Evolutionary conservation across 495 filamentous ascomycete genomes (phyloP), one percentile per base, ranked within the genome.

Genomic region (Lophiostoma macrostomum): DNA sequence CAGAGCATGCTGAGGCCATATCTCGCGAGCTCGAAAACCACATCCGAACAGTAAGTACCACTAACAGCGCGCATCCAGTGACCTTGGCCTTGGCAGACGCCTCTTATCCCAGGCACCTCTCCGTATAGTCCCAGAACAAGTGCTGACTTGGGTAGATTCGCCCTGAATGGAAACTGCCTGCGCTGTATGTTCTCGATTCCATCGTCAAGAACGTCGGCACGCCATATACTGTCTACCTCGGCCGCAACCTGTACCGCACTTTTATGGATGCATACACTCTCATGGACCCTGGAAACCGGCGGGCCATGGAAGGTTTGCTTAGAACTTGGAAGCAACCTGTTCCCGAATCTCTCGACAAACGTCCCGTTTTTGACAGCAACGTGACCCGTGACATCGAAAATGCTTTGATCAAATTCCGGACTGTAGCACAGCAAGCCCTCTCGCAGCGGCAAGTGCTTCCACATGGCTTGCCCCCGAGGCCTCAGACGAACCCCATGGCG

Each of bases 151-250:
- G 70, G 58, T 76, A 98, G 91, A 86, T 83, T 34, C 81, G 88
- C 35, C 90, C 93, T 18, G 74, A 76, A 29, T 86, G 86, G 66
- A 98, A 96, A 63, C 74, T 98, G 13, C 90, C 91, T 19, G 88
- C 94, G 2, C 78, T 98, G n/a, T 98, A 97, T 74, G 85, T 98
- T 61, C 87, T 96, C 66, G 93, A 98, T 73, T 96, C 91, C 7
- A 87, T 98, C 49, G 93, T 93, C 63, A 98, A 98, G 73, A 97
- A 97, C 77, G 90, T 97, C 50, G 94, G 94, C 22, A 96, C 90
- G 0, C 94, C 93, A 39, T 98, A 97, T 71, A 95, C 90, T 1
- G 77, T 96, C 5, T 96, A 93, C 67, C 83, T 98, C 54, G 88
- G 93, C 30, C 83, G 87, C 16, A 90, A 91, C 68, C 80, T 98